These are phyloP conservation scores for Morella rubra DNA, from an alignment of 306 rosid genomes.

Conservation along the genomic window DNA sequence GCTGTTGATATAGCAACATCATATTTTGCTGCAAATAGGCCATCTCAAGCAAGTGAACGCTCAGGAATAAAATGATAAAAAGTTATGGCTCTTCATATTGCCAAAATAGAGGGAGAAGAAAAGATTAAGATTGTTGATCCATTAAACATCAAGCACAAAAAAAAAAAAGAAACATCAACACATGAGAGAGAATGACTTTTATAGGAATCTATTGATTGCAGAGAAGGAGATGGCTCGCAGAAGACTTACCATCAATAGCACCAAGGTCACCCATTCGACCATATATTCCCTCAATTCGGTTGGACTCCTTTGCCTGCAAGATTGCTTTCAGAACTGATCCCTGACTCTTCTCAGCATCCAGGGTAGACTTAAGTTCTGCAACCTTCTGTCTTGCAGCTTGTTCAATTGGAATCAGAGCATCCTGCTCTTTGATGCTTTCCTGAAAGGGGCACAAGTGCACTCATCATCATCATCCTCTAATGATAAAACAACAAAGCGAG, in stretches of 20 bases:
- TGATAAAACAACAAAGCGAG: background rate
- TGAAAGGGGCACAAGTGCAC: slow-evolving; percentile 29
- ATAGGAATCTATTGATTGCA: background rate
- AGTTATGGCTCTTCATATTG: background rate
- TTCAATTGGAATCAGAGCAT: slow-evolving; percentile 75
- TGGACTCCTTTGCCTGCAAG: slow-evolving; percentile 72
- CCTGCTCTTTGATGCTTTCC: slow-evolving; percentile 79
- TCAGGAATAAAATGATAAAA: slow-evolving; percentile 10
- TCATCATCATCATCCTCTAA: slow-evolving; percentile 28
- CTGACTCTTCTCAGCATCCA: slow-evolving; percentile 92
- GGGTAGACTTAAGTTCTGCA: slow-evolving; percentile 79
- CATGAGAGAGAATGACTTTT: background rate
- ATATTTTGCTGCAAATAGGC: slow-evolving; percentile 71
- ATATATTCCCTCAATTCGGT: slow-evolving; percentile 80
- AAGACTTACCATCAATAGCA: slow-evolving; percentile 80
- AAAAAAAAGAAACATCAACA: background rate
- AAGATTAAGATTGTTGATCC: slow-evolving; percentile 8
- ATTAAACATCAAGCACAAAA: background rate
- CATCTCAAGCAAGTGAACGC: slow-evolving; percentile 21
- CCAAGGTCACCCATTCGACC: slow-evolving; percentile 99
- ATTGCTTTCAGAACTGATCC: slow-evolving; percentile 86
- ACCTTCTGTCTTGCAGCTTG: slow-evolving; percentile 95
- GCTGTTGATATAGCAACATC: slow-evolving; percentile 95
- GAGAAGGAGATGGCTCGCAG: background rate
- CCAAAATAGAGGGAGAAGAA: background rate